A percentile compares a stretch with the other conserved stretches of the same genome.
Conservation (phyloP, 106 monocot species). For the Chionographis japonica region DNA sequence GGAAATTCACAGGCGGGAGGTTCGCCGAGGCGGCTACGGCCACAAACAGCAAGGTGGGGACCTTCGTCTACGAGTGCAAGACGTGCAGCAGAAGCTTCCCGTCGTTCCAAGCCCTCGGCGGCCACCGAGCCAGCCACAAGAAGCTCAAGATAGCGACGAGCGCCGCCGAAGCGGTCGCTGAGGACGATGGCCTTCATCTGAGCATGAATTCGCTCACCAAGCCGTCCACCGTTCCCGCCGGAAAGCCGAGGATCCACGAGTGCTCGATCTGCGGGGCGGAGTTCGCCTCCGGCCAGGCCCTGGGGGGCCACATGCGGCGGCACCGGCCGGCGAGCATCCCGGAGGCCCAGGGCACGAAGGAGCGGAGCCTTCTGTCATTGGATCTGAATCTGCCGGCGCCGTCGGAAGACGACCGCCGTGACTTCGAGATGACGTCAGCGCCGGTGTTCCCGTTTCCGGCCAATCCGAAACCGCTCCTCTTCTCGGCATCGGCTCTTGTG, state of each 20-base stretch:
- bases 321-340: constrained; percentile 17
- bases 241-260: constrained; percentile 30
- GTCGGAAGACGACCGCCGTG: constrained; percentile 11
- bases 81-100: constrained; percentile 58
- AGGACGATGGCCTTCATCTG: background rate
- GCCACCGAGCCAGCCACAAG: constrained; percentile 57
- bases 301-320: constrained; percentile 53
- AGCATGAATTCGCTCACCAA: constrained; percentile 1
- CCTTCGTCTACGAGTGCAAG: constrained; percentile 60
- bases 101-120: constrained; percentile 59
- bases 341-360: background rate
- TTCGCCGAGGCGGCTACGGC: constrained; percentile 21
- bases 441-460: constrained; percentile 1
- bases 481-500: constrained; percentile 23
- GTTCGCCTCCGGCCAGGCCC: constrained; percentile 43
- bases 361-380: constrained; percentile 15
- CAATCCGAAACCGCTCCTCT: constrained; percentile 11
- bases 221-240: background rate
- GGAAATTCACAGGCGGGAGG: constrained; percentile 28
- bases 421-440: background rate
- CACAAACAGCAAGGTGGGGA: constrained; percentile 28
- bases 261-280: constrained; percentile 42
- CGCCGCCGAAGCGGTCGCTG: background rate
- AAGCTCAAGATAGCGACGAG: constrained; percentile 24
- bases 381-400: constrained; percentile 42